A percentile compares a stretch with the other conserved stretches of the same genome.
phyloP scores from a whole-genome alignment of 148 eudicot species.

The Beta vulgaris region DNA sequence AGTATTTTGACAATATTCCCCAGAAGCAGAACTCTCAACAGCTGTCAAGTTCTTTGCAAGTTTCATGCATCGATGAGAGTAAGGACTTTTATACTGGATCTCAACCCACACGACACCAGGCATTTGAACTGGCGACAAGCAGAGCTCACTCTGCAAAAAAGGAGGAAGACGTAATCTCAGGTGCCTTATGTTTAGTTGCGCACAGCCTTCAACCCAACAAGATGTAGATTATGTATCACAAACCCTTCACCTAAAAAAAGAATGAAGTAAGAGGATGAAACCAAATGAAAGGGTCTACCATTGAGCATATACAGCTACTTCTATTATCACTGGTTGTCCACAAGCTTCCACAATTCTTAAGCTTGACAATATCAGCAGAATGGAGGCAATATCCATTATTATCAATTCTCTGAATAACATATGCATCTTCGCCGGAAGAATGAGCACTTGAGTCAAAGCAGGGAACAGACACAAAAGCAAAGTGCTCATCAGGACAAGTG shows the following conservation, averaged over 20 bases:
- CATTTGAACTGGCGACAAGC: conserved; percentile 60
- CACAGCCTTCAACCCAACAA: background rate
- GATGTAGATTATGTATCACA: background rate
- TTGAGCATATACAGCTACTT: conserved; percentile 60
- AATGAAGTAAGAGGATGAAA: background rate
- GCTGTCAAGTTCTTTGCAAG: conserved; percentile 26
- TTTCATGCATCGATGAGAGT: conserved; percentile 42
- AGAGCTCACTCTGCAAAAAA: conserved; percentile 53
- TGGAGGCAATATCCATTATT: conserved; percentile 53
- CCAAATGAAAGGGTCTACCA: conserved; percentile 37
- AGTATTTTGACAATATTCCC: conserved; percentile 52
- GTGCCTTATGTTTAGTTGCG: conserved; percentile 1
- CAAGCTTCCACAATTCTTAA: conserved; percentile 60
- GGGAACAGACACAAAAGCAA: conserved; percentile 51
- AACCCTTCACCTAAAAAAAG: background rate
- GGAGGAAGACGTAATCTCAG: conserved; percentile 7
- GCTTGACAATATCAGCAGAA: conserved; percentile 59
- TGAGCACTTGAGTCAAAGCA: conserved; percentile 44
- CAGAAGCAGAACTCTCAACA: conserved; percentile 27
- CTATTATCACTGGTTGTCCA: conserved; percentile 30
- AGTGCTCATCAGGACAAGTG: conserved; percentile 57
- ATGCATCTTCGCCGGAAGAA: conserved; percentile 27
- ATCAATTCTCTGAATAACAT: conserved; percentile 23
- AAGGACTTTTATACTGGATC: conserved; percentile 58
- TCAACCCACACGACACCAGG: conserved; percentile 79